Evolutionary conservation across 257 asterid species (phyloP).

Genomic region (Leonotis leonurus): DNA sequence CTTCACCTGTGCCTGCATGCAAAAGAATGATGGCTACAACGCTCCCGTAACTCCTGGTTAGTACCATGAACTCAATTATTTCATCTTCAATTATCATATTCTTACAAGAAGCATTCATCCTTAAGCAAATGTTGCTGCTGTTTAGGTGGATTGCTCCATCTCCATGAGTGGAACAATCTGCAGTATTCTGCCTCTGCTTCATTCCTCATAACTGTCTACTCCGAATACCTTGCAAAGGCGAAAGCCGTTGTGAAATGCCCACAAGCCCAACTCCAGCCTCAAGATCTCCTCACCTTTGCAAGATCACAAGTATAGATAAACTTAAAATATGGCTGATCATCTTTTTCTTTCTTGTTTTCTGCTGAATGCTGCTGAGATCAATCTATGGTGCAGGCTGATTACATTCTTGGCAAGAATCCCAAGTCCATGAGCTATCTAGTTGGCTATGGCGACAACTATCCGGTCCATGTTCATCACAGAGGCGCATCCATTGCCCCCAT

Average conservation of each 20-base stretch:
- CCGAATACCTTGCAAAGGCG: slow-evolving; percentile 66
- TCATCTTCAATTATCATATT: background rate
- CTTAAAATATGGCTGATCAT: background rate
- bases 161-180: slow-evolving; percentile 70
- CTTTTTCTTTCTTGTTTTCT: background rate
- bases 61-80: background rate
- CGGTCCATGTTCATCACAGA: slow-evolving; percentile 69
- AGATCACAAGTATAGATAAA: slow-evolving; percentile 54
- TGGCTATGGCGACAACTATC: slow-evolving; percentile 69
- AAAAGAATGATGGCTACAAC: slow-evolving; percentile 75
- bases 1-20: slow-evolving; percentile 71
- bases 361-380: background rate
- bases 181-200: slow-evolving; percentile 77
- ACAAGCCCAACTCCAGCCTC: slow-evolving; percentile 48
- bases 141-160: slow-evolving; percentile 61
- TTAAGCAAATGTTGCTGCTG: background rate
- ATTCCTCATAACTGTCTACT: slow-evolving; percentile 61
- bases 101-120: background rate
- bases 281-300: slow-evolving; percentile 60
- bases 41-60: slow-evolving; percentile 67
- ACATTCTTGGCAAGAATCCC: slow-evolving; percentile 84
- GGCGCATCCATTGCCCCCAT: slow-evolving; percentile 70
- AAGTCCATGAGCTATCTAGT: slow-evolving; percentile 66
- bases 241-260: slow-evolving; percentile 49
- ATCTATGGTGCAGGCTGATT: slow-evolving; percentile 50